A percentile compares a stretch with the other conserved stretches of the same genome.
Evolutionary conservation across 2,329 filamentous ascomycete genomes (phyloP).

Genomic region (Leptographium flavum): DNA sequence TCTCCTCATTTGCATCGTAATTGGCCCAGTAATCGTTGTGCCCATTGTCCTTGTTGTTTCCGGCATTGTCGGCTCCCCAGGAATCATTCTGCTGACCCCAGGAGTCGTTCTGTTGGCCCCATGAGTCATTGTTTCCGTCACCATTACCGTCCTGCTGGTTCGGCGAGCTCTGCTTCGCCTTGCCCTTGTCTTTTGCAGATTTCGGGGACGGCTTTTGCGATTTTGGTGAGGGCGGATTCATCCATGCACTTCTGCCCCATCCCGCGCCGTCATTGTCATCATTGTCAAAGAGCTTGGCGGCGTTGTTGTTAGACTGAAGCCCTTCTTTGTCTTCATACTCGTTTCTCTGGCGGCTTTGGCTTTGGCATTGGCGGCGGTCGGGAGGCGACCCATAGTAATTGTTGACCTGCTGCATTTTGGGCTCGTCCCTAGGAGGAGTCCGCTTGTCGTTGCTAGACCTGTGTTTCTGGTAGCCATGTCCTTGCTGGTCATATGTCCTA

Average conservation of each 20-base stretch:
- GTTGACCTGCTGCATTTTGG: neutral
- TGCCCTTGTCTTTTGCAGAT: neutral
- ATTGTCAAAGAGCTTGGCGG: slow-evolving; percentile 1
- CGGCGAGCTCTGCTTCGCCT: neutral
- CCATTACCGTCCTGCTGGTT: neutral
- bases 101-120: neutral
- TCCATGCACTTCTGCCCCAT: slow-evolving; percentile 8
- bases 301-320: slow-evolving; percentile 5
- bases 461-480: neutral
- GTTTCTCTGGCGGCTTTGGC: no score
- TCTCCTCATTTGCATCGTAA: neutral
- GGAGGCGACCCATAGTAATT: neutral
- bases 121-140: neutral
- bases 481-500: neutral
- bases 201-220: neutral
- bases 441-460: neutral
- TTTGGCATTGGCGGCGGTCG: slow-evolving; percentile 1
- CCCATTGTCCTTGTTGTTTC: slow-evolving; percentile 4
- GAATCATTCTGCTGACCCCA: slow-evolving; percentile 9
- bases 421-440: neutral
- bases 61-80: slow-evolving; percentile 2
- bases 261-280: slow-evolving; percentile 3
- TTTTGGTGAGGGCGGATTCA: neutral
- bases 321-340: slow-evolving; percentile 19
- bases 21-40: neutral